A percentile compares a stretch with the other conserved stretches of the same genome.
phyloP scores from a whole-genome alignment of 129 eudicot genomes.

The Flaveria trinervia region DNA sequence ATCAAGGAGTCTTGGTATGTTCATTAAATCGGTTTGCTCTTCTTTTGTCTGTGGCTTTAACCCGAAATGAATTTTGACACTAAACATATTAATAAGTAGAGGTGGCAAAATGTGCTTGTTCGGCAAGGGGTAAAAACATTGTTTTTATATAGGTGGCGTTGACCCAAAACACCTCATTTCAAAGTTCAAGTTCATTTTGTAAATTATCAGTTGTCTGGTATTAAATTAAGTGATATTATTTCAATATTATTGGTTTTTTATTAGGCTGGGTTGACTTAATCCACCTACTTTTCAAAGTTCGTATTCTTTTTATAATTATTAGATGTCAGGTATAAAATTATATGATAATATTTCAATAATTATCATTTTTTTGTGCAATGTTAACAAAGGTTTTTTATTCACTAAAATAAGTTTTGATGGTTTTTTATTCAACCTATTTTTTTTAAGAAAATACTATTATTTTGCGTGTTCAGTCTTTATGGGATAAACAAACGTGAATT shows the following conservation, averaged over 20 bases:
- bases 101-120: not conserved
- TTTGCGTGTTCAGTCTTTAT: not conserved
- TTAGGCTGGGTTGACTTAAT: not conserved
- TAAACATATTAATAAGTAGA: not conserved
- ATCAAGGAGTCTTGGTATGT: conserved; percentile 85
- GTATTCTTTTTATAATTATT: not conserved
- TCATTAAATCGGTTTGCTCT: conserved; percentile 1
- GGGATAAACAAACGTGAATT: not conserved
- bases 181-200: not conserved
- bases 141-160: not conserved
- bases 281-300: not conserved
- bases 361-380: not conserved
- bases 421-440: not conserved
- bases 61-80: not conserved
- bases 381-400: not conserved
- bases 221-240: not conserved
- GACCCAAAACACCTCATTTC: not conserved
- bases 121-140: conserved; percentile 3
- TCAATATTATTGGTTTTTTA: not conserved
- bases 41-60: not conserved
- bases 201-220: not conserved
- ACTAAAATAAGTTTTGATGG: not conserved
- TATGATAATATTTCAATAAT: not conserved
- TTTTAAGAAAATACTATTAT: not conserved
- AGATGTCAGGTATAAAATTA: not conserved